Conservation (phyloP, 306 rosid genomes). For the Geum urbanum region DNA sequence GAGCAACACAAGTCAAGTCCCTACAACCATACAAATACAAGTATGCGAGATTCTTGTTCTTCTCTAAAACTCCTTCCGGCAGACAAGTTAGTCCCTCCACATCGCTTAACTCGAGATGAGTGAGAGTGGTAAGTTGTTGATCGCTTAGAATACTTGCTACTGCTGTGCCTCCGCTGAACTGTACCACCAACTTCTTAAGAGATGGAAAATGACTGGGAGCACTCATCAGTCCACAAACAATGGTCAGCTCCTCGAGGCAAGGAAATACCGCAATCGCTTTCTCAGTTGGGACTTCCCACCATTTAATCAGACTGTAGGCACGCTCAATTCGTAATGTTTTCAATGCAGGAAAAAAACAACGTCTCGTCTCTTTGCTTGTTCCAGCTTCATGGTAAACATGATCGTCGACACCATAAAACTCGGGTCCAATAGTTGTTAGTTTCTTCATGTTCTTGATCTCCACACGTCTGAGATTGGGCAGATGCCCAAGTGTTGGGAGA, state of each 20-base stretch:
- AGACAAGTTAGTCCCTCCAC: background rate
- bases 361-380: background rate
- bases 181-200: background rate
- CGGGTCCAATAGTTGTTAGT: background rate
- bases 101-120: fast-evolving
- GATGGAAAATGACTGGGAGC: constrained; percentile 3
- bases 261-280: background rate
- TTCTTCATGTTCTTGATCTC: background rate
- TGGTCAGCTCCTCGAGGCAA: background rate
- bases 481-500: background rate
- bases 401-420: background rate
- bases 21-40: fast-evolving
- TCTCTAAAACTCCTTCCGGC: background rate
- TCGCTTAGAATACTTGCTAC: background rate
- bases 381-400: background rate
- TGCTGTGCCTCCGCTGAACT: no score
- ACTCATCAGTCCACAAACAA: background rate
- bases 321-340: background rate
- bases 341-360: background rate
- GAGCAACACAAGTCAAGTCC: background rate
- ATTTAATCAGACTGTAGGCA: background rate
- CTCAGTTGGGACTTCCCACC: background rate
- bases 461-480: background rate
- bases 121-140: background rate
- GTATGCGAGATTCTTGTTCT: background rate